These are phyloP conservation scores for Pseudogymnoascus sp. DNA, from an alignment of 2,329 filamentous ascomycete genomes.

Conservation along the genomic window DNA sequence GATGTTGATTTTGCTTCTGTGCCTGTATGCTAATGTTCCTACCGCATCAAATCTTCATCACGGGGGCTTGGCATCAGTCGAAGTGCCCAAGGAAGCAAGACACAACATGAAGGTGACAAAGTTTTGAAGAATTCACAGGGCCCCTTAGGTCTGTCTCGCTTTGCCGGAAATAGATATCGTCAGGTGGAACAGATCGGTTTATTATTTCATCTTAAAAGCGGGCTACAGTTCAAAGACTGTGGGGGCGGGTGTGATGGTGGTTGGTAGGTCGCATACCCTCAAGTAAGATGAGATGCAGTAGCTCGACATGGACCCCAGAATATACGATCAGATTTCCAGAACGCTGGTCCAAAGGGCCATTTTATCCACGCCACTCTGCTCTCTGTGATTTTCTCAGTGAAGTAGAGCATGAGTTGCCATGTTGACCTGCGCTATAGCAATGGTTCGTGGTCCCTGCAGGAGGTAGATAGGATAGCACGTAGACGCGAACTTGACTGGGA, in stretches of 20 bases:
- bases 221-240: background rate
- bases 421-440: background rate
- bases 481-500: background rate
- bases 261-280: background rate
- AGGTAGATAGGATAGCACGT: background rate
- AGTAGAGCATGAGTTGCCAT: background rate
- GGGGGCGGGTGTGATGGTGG: background rate
- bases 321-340: background rate
- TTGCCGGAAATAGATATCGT: slow-evolving; percentile 4
- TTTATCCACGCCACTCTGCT: background rate
- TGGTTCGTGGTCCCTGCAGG: background rate
- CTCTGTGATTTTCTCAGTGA: background rate
- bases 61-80: background rate
- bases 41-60: background rate
- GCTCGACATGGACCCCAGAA: slow-evolving; percentile 1
- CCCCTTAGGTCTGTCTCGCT: background rate
- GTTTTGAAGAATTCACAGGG: background rate
- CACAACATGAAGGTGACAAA: background rate
- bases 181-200: slow-evolving; percentile 1
- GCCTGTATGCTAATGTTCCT: background rate
- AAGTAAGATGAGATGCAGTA: slow-evolving; percentile 7
- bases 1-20: background rate
- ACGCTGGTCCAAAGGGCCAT: background rate
- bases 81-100: slow-evolving; percentile 1
- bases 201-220: slow-evolving; percentile 6